phyloP scores from a whole-genome alignment of 352 stramenopile genomes.

The Phytopythium ostracodes region DNA sequence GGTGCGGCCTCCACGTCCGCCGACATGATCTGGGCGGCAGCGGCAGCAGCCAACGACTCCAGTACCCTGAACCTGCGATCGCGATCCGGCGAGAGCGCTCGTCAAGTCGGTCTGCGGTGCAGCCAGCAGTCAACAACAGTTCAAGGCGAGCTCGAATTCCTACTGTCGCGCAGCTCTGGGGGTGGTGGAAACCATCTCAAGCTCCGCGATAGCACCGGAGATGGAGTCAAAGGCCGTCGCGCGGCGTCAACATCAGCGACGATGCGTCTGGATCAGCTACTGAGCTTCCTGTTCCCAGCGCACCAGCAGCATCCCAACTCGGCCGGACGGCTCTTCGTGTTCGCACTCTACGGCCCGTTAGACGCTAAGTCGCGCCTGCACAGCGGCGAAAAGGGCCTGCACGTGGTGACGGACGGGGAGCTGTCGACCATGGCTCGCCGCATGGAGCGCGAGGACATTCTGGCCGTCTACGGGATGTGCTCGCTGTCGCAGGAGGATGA shows the following conservation, averaged over 20 bases:
- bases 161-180: slow-evolving; percentile 20
- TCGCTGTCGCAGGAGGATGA: slow-evolving; percentile 63
- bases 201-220: slow-evolving; percentile 2
- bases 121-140: slow-evolving; percentile 28
- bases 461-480: slow-evolving; percentile 65
- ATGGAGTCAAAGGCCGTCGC: background rate
- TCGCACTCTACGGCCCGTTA: slow-evolving; percentile 76
- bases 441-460: slow-evolving; percentile 80
- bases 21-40: background rate
- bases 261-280: slow-evolving; percentile 53
- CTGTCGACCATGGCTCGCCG: slow-evolving; percentile 70
- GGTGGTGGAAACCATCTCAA: background rate
- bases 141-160: slow-evolving; percentile 35
- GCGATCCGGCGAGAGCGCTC: slow-evolving; percentile 30
- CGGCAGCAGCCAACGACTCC: background rate
- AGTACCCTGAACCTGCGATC: slow-evolving; percentile 24
- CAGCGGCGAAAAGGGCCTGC: slow-evolving; percentile 49
- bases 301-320: slow-evolving; percentile 77
- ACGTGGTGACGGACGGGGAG: slow-evolving; percentile 73
- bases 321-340: slow-evolving; percentile 73
- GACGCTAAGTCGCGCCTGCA: slow-evolving; percentile 49
- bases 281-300: slow-evolving; percentile 74
- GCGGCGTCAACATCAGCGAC: slow-evolving; percentile 7
- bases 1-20: slow-evolving; percentile 25
- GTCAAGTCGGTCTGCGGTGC: slow-evolving; percentile 39